Evolutionary conservation across 2,329 filamentous ascomycete genomes (phyloP), one percentile per base, ranked within the genome.

Genomic region (Colletotrichum navitas): DNA sequence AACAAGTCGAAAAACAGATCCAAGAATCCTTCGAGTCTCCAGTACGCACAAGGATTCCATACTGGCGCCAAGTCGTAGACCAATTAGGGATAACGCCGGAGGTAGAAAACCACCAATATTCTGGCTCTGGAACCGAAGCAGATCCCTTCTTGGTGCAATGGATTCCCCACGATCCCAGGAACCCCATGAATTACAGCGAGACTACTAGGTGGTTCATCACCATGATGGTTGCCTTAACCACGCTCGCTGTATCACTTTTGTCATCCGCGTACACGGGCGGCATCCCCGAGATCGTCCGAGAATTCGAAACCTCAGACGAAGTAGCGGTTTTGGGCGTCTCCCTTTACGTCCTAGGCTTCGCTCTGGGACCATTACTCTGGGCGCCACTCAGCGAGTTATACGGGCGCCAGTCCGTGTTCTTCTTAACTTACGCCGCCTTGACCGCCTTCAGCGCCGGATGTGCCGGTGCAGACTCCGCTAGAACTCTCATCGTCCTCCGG

Each of bases 111-210:
- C 90, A 90, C 74, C 76, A 78, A 7, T 93, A 92, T 74, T 76
- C 80, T 11, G 89, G 89, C 24, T 80, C 84, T 29, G 91, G 91
- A 72, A 93, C 90, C 2, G 82, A 85, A 14, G 86, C 89, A 29
- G 87, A 90, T 61, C 91, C 91, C 2, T 93, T 86, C 74, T 79
- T 87, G 24, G 89, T 93, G 71, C 84, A 86, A 71, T 93, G 89
- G 83, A 86, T 92, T 32, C 85, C 86, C 16, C 79, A 88, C 64
- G 91, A 93, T 76, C 85, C 87, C 5, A 85, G 87, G 71, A 90
- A 93, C 77, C 90, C 91, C 0, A 86, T 90, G 84, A 80, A 82
- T 49, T 91, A 88, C 75, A 80, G 83, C 24, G 66, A 76, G 1
- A 66, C 75, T 56, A 86, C 84, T 76, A 92, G 92, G 82, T 93